These are phyloP conservation scores for Cadophora luteo-olivacea DNA, from an alignment of 2,329 filamentous ascomycete genomes.

Conservation along the genomic window DNA sequence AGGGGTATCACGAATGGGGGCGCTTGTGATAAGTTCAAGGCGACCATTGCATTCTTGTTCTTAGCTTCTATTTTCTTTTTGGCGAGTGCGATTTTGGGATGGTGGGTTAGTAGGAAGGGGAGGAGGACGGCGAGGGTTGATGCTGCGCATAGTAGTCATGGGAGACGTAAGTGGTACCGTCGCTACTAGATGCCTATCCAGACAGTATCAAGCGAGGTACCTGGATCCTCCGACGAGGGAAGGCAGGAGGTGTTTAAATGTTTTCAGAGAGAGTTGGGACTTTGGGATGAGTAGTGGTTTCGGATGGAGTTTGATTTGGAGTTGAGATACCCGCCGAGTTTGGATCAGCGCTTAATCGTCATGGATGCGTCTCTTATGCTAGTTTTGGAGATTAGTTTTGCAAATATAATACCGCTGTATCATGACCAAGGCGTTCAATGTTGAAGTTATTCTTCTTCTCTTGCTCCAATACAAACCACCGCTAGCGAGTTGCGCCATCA, in stretches of 20 bases:
- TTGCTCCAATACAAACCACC: neutral
- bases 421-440: neutral
- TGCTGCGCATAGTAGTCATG: neutral
- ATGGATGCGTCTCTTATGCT: neutral
- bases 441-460: neutral
- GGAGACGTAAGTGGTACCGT: conserved; percentile 27
- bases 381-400: neutral
- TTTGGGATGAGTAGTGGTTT: neutral
- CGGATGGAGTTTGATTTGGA: neutral
- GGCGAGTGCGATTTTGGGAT: conserved; percentile 32
- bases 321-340: conserved; percentile 14
- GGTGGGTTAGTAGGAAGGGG: conserved; percentile 22
- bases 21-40: conserved; percentile 73
- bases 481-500: neutral
- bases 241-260: neutral
- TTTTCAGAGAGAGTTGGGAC: neutral
- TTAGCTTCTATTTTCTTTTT: conserved; percentile 37
- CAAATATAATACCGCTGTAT: neutral
- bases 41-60: conserved; percentile 48
- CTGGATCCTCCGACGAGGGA: neutral
- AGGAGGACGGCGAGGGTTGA: conserved; percentile 7
- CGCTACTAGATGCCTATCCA: conserved; percentile 7
- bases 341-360: conserved; percentile 10
- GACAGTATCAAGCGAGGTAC: neutral
- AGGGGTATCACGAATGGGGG: conserved; percentile 81